Base-by-base conservation (phyloP, 2,329 filamentous ascomycete species). In the Clarireedia monteithiana region DNA sequence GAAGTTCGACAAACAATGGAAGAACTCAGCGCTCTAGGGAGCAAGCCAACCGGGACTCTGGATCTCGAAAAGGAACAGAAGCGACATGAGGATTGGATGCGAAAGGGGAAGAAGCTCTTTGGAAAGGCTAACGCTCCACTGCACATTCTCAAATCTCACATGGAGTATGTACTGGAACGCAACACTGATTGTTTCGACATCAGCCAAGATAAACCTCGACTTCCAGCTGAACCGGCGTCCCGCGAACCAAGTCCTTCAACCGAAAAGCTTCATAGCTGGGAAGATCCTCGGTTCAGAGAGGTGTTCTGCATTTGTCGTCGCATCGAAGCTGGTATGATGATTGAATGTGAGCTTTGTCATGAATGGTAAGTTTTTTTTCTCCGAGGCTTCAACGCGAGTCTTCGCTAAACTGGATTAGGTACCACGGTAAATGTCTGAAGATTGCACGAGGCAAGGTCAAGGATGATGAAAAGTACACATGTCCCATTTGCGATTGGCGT, bases 11-110 rank as follows among this genome's bases (percentile, higher is more conserved):
- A 95, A 46, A 85, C 96, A 9, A 89, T 94, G 76, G 89, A 91
- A 66, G 86, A 86, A 59, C 74, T 99, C 12, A 88, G 90, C 57
- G 89, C 94, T 53, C 79, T 97, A 9, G 95, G 96, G 65, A 95
- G 90, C 60, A 96, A 96, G 68, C 94, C 94, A 0, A 82, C 82
- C 42, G 94, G 94, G 2, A 95, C 92, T 0, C 80, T 95, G 36
- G 94, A 99, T 66, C 80, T 99, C 4, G 94, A 99, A 68, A 91
- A 90, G 61, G 91, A 97, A 70, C 88, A 94, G 62, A 95, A 94
- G 68, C 84, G 89, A 6, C 94, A 97, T 63, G 94, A 99, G 69
- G 94, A 99, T 70, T 99, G 94, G 94, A 99, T 99, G 92, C 83
- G 94, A 34, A 90, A 90, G 66, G 94, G 94, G 50, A 99, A 99